phyloP scores from a whole-genome alignment of 345 rosid species.

The Boechera divaricarpa region DNA sequence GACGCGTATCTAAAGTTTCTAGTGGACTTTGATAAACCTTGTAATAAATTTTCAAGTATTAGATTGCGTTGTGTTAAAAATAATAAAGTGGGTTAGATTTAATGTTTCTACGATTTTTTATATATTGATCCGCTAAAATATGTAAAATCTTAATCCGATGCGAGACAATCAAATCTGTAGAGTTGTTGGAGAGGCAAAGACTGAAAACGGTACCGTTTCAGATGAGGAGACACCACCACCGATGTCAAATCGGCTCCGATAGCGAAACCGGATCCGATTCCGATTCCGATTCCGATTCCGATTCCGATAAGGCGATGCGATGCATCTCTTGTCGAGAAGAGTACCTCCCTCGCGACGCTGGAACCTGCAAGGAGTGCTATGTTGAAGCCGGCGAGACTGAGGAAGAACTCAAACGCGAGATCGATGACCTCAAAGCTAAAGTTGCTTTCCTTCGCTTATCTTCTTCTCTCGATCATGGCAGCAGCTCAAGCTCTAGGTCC shows the following conservation, averaged over 20 bases:
- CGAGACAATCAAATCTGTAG: too few relatives aligned
- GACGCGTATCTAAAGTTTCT: too few relatives aligned
- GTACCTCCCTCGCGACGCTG: conserved; percentile 57
- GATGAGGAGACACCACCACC: conserved; percentile 38
- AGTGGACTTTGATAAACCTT: too few relatives aligned
- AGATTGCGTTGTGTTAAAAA: too few relatives aligned
- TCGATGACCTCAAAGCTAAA: conserved; percentile 76
- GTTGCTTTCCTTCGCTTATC: conserved; percentile 65
- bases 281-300: conserved; percentile 27
- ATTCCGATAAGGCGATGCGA: conserved; percentile 49
- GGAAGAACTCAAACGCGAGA: conserved; percentile 77
- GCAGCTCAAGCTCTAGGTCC: conserved; percentile 25
- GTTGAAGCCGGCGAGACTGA: conserved; percentile 65
- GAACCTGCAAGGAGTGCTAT: conserved; percentile 72
- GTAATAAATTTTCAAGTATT: too few relatives aligned
- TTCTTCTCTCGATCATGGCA: conserved; percentile 51
- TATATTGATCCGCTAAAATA: too few relatives aligned
- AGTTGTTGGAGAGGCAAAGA: not conserved
- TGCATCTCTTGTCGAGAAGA: conserved; percentile 73
- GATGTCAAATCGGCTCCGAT: conserved; percentile 22
- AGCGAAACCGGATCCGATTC: conserved; percentile 45
- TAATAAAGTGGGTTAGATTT: too few relatives aligned
- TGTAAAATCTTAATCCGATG: too few relatives aligned
- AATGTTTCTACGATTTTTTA: too few relatives aligned
- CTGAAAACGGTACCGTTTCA: conserved; percentile 15